phyloP scores from a whole-genome alignment of 371 early-diverging fungal genomes.

The Choanephora cucurbitarum region DNA sequence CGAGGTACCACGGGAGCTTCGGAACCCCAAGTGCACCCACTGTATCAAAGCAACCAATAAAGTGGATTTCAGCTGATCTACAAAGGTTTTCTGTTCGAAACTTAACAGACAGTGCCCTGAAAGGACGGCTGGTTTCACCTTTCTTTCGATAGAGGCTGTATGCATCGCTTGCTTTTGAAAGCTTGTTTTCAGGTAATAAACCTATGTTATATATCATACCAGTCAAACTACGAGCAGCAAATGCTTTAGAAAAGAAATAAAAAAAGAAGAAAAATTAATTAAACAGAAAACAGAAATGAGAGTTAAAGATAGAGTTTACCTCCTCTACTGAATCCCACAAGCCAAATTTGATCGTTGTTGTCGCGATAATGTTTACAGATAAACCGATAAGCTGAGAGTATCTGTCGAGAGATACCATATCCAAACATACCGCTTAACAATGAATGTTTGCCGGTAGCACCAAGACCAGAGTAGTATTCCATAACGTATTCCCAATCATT shows the following conservation, averaged over 20 bases:
- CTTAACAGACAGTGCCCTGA: constrained; percentile 2
- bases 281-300: background rate
- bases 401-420: constrained; percentile 38
- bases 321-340: constrained; percentile 43
- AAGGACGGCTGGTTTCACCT: constrained; percentile 8
- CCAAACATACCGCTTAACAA: constrained; percentile 40
- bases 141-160: constrained; percentile 31
- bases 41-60: constrained; percentile 45
- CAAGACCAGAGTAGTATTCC: constrained; percentile 35
- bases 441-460: constrained; percentile 12
- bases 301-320: constrained; percentile 15
- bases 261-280: background rate
- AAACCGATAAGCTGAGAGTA: constrained; percentile 31
- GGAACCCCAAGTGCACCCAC: constrained; percentile 44
- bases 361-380: constrained; percentile 25
- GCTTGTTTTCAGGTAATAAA: constrained; percentile 22
- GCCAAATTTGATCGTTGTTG: constrained; percentile 37
- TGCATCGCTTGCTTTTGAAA: constrained; percentile 19
- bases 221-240: constrained; percentile 38
- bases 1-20: constrained; percentile 40
- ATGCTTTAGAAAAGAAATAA: constrained; percentile 29
- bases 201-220: constrained; percentile 48
- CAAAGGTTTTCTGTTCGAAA: constrained; percentile 29
- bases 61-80: constrained; percentile 29
- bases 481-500: constrained; percentile 27